Base-by-base conservation (phyloP, 2,329 filamentous ascomycete species). In the Rhinocladiella similis region DNA sequence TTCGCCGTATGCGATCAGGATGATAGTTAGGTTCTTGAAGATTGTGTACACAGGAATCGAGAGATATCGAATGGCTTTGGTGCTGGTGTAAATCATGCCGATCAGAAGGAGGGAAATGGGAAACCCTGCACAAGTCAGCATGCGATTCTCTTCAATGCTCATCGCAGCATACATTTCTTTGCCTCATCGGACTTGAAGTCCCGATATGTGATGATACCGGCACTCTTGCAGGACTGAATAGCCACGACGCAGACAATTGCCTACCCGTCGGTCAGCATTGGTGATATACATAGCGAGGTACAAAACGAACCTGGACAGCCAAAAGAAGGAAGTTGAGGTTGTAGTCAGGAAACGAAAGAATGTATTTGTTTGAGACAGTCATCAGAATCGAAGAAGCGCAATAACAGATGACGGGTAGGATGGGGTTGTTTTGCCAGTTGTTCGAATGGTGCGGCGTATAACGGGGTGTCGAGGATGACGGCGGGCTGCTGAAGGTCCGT, bases 331-430 rank as follows among this genome's bases (percentile, higher is more conserved):
- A 96, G 76, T 96, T 96, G 68, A 99, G 77, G 76, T 99, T 99
- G 84, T 95, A 99, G 65, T 88, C 84, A 50, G 83, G 82, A 59
- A 94, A 94, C 6, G 91, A 97, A 46, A 99, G 85, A 61, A 97
- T 92, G 73, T 95, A 99, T 81, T 99, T 99, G 79, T 99, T 99
- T 73, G 95, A 94, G n/a, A 97, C 90, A 6, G 94, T 99, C 94
- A 99, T 99, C 73, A 93, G 84, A 71, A 99, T 99, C n/a, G 92
- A 97, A 51, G 93, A 90, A 68, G 89, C 80, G 75, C 94, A 99
- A 80, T 99, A 99, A 47, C 90, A 85, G 63, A 96, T 71, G 67
- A 99, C 89, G 19, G 93, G 91, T 47, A 94, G 72, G 45, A 84
- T 78, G 14, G 91, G 90, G 73, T 85, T 94, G 75, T 91, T 90